A percentile compares a stretch with the other conserved stretches of the same genome.
These are phyloP conservation scores for Monosporascus sp. DNA, from an alignment of 2,329 filamentous ascomycete genomes.

Conservation along the genomic window DNA sequence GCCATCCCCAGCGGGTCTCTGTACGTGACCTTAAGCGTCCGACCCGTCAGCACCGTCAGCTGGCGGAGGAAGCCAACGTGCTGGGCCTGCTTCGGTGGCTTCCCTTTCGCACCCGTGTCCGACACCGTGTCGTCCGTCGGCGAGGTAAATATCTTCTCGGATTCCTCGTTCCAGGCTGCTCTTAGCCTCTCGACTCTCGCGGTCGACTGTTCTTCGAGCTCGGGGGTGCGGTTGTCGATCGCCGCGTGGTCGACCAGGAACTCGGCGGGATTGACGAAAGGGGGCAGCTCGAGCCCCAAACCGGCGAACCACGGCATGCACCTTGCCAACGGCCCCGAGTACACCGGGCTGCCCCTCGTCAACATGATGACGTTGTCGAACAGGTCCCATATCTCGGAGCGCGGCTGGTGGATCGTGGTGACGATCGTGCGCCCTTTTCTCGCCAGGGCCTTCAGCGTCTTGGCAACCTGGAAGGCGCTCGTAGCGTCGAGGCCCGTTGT, in stretches of 20 bases:
- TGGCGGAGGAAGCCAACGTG: constrained; percentile 58
- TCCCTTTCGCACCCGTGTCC: constrained; percentile 6
- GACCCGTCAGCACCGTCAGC: constrained; percentile 57
- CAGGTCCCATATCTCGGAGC: constrained; percentile 73
- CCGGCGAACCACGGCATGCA: constrained; percentile 60
- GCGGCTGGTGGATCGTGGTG: constrained; percentile 70
- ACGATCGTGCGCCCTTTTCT: constrained; percentile 65
- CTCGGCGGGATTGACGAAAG: constrained; percentile 74
- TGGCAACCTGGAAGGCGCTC: constrained; percentile 67
- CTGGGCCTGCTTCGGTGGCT: constrained; percentile 21
- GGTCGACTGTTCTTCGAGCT: constrained; percentile 56
- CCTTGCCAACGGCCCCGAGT: constrained; percentile 53
- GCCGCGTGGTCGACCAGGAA: constrained; percentile 70
- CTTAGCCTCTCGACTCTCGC: constrained; percentile 57
- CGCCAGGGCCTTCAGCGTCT: constrained; percentile 63
- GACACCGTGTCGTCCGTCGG: constrained; percentile 13
- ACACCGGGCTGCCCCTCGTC: constrained; percentile 62
- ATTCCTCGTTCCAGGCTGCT: constrained; percentile 49
- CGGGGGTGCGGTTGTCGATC: constrained; percentile 63
- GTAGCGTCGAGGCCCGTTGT: constrained; percentile 75
- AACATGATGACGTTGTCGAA: constrained; percentile 69
- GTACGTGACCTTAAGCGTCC: constrained; percentile 66
- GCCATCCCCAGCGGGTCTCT: constrained; percentile 73
- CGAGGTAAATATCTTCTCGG: constrained; percentile 18
- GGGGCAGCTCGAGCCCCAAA: constrained; percentile 56